Base-by-base conservation (phyloP, 106 monocot species). In the Apostasia shenzhenica region DNA sequence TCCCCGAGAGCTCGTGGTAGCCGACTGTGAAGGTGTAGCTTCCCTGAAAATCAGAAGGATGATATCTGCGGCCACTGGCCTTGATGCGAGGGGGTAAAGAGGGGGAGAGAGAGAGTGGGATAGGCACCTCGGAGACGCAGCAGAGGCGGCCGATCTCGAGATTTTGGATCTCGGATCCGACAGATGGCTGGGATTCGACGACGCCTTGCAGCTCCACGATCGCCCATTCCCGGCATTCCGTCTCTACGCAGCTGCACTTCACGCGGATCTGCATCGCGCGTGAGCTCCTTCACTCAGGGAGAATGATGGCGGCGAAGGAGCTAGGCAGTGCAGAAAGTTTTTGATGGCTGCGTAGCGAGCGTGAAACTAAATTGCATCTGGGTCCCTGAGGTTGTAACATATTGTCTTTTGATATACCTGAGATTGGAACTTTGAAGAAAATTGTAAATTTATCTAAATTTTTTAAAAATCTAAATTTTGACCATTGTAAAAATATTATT, bases 61-160 rank as follows among this genome's bases (percentile, higher is more conserved):
- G 42, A 55, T 2, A 58, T 40, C 7, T 5, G 48, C 3, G 54
- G 39, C 3, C 26, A 55, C 50, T 7, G 51, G 41, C 6, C 45
- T 43, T 7, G 6, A 58, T 40, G 14, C 61, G 48, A 11, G 71
- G 71, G 58, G 63, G 58, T 68, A 45, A 11, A 67, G 71, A 54
- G 58, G 67, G 56, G 85, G 67, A 54, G 52, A 61, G 44, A 68
- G 66, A 45, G 79, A 82, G 14, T 26, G 26, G 26, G 26, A 26
- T 26, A 26, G 26, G 14, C 4, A 65, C 65, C 48, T 65, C 48
- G 38, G 82, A 51, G 12, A 83, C 48, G 79, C 84, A 76, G 81
- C 95, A 97, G 67, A 97, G 92, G 4, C 78, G 86, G 1, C 95
- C 86, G 61, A 97, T 92, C 76, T 92, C 81, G 47, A 92, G 82